Conservation (phyloP, 768 basidiomycete genomes). For the Leccinum barrowsii region DNA sequence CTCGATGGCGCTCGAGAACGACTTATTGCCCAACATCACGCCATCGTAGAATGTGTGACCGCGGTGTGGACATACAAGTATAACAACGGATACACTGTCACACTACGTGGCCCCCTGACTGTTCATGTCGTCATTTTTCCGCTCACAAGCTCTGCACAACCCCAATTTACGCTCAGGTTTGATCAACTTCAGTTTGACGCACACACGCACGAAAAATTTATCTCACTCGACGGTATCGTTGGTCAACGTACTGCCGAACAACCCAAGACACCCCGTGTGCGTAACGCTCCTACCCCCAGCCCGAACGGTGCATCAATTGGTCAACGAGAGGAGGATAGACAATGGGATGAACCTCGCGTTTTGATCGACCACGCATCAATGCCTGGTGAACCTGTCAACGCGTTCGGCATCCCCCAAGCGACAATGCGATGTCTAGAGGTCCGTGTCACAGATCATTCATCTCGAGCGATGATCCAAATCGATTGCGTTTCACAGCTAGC, state of each 20-base stretch:
- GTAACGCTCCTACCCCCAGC: conserved; percentile 34
- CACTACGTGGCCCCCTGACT: conserved; percentile 69
- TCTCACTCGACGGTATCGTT: conserved; percentile 59
- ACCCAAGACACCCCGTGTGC: conserved; percentile 36
- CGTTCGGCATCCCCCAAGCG: conserved; percentile 84
- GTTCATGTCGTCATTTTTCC: conserved; percentile 51
- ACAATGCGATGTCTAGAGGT: conserved; percentile 89
- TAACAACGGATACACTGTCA: conserved; percentile 74
- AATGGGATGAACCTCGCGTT: conserved; percentile 65
- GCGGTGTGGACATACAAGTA: conserved; percentile 85
- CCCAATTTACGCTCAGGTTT: conserved; percentile 52
- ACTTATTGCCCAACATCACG: conserved; percentile 41
- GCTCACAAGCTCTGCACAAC: conserved; percentile 10
- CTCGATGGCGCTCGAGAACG: conserved; percentile 77
- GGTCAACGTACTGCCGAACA: conserved; percentile 46
- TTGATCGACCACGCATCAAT: conserved; percentile 60
- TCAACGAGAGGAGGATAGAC: conserved; percentile 50
- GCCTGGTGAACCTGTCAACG: conserved; percentile 81
- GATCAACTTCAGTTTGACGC: conserved; percentile 75
- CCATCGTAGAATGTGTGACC: conserved; percentile 64
- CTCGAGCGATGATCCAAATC: conserved; percentile 2
- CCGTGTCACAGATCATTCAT: conserved; percentile 16
- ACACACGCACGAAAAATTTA: conserved; percentile 67
- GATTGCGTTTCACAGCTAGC: conserved; percentile 49
- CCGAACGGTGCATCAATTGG: conserved; percentile 25